phyloP scores from a whole-genome alignment of 495 filamentous ascomycete genomes.

The Mytilinidion resinicola region DNA sequence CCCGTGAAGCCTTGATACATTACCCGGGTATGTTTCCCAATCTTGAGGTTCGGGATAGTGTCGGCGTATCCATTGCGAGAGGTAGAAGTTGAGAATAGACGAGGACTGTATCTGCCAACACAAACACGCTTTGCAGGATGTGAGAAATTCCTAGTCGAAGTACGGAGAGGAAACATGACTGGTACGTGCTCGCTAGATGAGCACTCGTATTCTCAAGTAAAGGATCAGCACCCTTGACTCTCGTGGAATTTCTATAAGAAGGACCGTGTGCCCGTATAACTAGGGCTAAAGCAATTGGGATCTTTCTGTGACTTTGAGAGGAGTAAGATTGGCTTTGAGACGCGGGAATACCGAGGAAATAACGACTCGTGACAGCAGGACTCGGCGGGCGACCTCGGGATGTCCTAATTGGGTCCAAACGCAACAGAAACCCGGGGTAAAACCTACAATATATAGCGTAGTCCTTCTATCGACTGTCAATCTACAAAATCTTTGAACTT shows the following conservation, averaged over 20 bases:
- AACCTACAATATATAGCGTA: too few species aligned
- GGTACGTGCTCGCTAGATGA: neutral
- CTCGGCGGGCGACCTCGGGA: neutral
- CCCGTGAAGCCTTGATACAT: constrained; percentile 91
- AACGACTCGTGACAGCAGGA: neutral
- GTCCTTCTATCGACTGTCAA: too few species aligned
- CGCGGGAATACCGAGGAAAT: constrained; percentile 3
- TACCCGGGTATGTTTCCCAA: constrained; percentile 70
- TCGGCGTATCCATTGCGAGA: constrained; percentile 45
- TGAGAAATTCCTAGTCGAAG: neutral
- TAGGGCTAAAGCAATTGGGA: neutral
- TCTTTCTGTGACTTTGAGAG: neutral
- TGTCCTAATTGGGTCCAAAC: too few species aligned
- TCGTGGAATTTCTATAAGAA: neutral
- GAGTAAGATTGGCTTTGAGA: neutral
- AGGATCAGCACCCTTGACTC: too few species aligned
- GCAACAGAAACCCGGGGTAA: too few species aligned
- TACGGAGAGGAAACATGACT: neutral
- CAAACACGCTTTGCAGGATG: neutral
- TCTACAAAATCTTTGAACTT: too few species aligned
- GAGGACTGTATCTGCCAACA: neutral
- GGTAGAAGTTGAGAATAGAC: constrained; percentile 38
- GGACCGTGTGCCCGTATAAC: neutral
- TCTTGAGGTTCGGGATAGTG: constrained; percentile 70
- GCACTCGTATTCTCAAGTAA: too few species aligned